A percentile compares a stretch with the other conserved stretches of the same genome.
Conservation (phyloP, 257 asterid species). For the Mentha longifolia region DNA sequence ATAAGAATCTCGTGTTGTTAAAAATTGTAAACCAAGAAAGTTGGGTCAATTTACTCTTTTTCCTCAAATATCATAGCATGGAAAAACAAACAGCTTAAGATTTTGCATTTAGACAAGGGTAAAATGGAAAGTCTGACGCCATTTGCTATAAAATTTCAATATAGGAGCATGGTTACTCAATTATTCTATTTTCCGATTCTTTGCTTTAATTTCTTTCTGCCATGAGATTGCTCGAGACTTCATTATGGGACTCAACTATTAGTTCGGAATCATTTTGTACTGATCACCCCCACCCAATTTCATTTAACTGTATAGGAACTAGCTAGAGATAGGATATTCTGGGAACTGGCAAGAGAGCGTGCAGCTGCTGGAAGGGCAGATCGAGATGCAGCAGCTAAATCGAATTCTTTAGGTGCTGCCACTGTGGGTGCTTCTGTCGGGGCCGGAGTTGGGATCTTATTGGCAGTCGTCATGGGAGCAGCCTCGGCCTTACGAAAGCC, state of each 20-base stretch:
- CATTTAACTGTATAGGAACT: constrained; percentile 57
- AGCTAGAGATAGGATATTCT: constrained; percentile 75
- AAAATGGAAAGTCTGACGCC: too few species aligned
- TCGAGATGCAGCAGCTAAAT: constrained; percentile 61
- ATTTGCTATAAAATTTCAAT: too few species aligned
- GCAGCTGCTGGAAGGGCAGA: constrained; percentile 58
- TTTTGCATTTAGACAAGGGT: too few species aligned
- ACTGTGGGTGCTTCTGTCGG: constrained; percentile 97
- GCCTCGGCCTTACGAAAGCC: constrained; percentile 98
- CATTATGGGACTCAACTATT: background rate
- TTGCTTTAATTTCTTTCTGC: background rate
- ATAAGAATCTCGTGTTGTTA: too few species aligned
- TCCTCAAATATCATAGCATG: too few species aligned
- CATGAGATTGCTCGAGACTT: background rate
- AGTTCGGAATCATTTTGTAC: background rate
- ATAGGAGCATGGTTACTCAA: background rate
- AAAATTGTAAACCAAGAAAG: too few species aligned
- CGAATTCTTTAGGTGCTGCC: constrained; percentile 66
- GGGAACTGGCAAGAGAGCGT: constrained; percentile 72
- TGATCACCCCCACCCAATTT: background rate
- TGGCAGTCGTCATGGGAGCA: constrained; percentile 98
- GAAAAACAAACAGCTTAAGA: too few species aligned
- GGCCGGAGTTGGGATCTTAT: constrained; percentile 87
- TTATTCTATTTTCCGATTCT: background rate
- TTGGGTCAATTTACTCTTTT: too few species aligned